phyloP scores from a whole-genome alignment of 2,329 filamentous ascomycete species.

The Fusarium tanahbumbuense region DNA sequence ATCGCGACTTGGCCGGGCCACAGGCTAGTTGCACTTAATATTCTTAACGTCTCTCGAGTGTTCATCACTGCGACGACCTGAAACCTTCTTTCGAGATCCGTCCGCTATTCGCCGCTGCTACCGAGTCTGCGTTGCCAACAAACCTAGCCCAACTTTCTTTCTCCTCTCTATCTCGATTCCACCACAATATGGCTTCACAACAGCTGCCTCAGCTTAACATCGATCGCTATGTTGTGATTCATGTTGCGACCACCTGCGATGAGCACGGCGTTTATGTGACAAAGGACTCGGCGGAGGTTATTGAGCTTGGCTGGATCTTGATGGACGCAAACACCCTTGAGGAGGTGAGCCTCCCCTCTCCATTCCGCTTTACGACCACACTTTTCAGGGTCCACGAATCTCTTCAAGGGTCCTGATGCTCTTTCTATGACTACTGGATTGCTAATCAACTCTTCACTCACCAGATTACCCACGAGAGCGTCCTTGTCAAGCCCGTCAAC shows the following conservation, averaged over 20 bases:
- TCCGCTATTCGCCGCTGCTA: slow-evolving; percentile 30
- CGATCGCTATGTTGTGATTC: slow-evolving; percentile 97
- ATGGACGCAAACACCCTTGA: slow-evolving; percentile 91
- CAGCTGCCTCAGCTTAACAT: slow-evolving; percentile 73
- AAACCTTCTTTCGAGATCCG: slow-evolving; percentile 22
- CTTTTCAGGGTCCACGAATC: slow-evolving; percentile 6
- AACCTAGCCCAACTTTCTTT: slow-evolving; percentile 37
- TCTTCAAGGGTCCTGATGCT: neutral
- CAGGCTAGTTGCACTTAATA: slow-evolving; percentile 51
- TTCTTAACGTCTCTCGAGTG: slow-evolving; percentile 35
- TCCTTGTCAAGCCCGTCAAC: slow-evolving; percentile 98
- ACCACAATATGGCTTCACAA: slow-evolving; percentile 54
- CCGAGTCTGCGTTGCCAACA: slow-evolving; percentile 30
- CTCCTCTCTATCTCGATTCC: slow-evolving; percentile 37
- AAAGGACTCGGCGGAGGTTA: slow-evolving; percentile 98
- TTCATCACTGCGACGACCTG: slow-evolving; percentile 32
- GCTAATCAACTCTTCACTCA: slow-evolving; percentile 29
- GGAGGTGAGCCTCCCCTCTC: slow-evolving; percentile 72
- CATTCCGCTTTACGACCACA: slow-evolving; percentile 9
- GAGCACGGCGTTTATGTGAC: slow-evolving; percentile 99
- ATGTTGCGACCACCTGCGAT: slow-evolving; percentile 98
- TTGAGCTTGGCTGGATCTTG: slow-evolving; percentile 98
- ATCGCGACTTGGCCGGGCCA: slow-evolving; percentile 54
- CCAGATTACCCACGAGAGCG: slow-evolving; percentile 93
- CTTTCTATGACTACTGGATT: slow-evolving; percentile 1